Evolutionary conservation across 106 monocot genomes (phyloP), one percentile per base, ranked within the genome.

Genomic region (Allium sativum): DNA sequence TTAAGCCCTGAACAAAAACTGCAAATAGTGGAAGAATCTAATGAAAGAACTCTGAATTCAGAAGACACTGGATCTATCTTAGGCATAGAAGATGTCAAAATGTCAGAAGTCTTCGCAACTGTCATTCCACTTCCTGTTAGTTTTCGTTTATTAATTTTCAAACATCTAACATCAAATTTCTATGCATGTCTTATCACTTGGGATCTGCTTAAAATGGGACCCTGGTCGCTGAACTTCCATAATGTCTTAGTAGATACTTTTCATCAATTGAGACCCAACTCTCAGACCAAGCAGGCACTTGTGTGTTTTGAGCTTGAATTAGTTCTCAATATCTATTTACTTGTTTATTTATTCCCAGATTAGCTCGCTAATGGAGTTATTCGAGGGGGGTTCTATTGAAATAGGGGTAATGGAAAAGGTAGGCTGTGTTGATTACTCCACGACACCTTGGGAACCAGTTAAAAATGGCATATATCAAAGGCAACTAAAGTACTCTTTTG

Each of bases 21-120:
- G 21, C 64, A 74, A 65, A 61, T 73, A 48, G 53, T 72, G 9
- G 71, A 75, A 62, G 78, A 79, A 79, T 76, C 76, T 68, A 75
- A 79, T 61, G 20, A 58, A 56, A 82, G 66, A 61, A 42, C 40
- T 61, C 68, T 73, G 47, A 72, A 70, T 7, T 40, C 50, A 42
- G 79, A 87, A 57, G 79, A 79, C 10, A 62, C 58, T 56, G 78
- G 65, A 50, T 67, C 76, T 41, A 76, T 70, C 48, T 31, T 79
- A 53, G 76, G 70, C 46, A 66, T 70, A 54, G 81, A 72, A 20
- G 78, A 86, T 45, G 70, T 63, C 19, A 82, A 73, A 21, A 70
- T 82, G 73, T 68, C 70, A 20, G 79, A 87, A 58, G 76, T 82
- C 22, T 82, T 73, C 53, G 74, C 82, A 3, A 70, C 82, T 15